Evolutionary conservation across 805 yeast species (phyloP).

Genomic region (Candida piceae): DNA sequence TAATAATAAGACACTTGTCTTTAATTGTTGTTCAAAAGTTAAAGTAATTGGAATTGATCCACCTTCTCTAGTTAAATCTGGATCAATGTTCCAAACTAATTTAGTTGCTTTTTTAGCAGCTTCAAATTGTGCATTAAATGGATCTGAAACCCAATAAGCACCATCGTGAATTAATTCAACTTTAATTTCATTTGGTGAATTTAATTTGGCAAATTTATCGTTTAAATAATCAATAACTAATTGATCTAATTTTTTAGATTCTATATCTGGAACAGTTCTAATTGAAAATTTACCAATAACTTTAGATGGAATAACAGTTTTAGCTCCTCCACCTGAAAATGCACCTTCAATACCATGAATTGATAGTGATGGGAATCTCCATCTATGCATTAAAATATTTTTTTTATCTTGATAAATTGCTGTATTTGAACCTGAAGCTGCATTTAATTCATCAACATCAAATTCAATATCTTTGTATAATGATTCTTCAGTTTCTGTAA

Average conservation of each 20-base stretch:
- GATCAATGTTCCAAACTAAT: slow-evolving; percentile 90
- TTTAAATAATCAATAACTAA: slow-evolving; percentile 69
- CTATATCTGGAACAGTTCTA: slow-evolving; percentile 95
- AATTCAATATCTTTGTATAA: slow-evolving; percentile 85
- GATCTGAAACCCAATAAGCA: slow-evolving; percentile 93
- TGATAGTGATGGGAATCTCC: slow-evolving; percentile 97
- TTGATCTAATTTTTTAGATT: slow-evolving; percentile 70
- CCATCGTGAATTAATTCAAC: slow-evolving; percentile 90
- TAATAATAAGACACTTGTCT: slow-evolving; percentile 78
- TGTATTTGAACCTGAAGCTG: slow-evolving; percentile 85
- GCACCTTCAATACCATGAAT: slow-evolving; percentile 98
- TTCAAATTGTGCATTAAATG: slow-evolving; percentile 84
- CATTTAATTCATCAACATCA: slow-evolving; percentile 75
- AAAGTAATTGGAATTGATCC: slow-evolving; percentile 97
- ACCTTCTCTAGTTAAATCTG: slow-evolving; percentile 98
- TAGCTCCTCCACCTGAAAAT: slow-evolving; percentile 90
- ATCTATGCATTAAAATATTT: slow-evolving; percentile 91
- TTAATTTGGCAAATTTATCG: slow-evolving; percentile 57
- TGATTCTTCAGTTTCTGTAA: slow-evolving; percentile 72
- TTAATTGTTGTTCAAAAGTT: slow-evolving; percentile 83
- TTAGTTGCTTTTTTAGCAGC: slow-evolving; percentile 95
- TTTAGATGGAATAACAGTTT: slow-evolving; percentile 95
- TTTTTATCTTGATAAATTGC: slow-evolving; percentile 72
- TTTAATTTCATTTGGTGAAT: slow-evolving; percentile 69
- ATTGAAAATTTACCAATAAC: slow-evolving; percentile 94